Evolutionary conservation across 495 filamentous ascomycete genomes (phyloP).

Genomic region (Aspergillus hancockii): DNA sequence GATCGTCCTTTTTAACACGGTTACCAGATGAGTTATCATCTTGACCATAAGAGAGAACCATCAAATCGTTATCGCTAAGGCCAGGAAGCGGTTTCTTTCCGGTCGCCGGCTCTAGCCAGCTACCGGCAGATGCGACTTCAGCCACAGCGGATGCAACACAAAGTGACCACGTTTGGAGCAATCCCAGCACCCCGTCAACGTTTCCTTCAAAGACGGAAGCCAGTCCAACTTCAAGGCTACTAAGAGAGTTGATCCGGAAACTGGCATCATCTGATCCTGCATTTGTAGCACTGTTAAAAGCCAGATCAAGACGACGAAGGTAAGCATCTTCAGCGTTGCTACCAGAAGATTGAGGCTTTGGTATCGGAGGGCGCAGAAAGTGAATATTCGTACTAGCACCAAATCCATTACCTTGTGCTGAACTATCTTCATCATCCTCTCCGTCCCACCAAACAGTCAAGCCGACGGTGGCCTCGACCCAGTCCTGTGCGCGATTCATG

Average conservation of each 20-base stretch:
- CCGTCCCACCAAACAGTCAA: slow-evolving; percentile 90
- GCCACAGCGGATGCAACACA: slow-evolving; percentile 73
- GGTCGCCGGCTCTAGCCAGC: slow-evolving; percentile 60
- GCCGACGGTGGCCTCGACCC: slow-evolving; percentile 81
- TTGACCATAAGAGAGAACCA: slow-evolving; percentile 59
- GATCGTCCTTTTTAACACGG: slow-evolving; percentile 60
- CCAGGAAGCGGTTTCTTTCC: slow-evolving; percentile 34
- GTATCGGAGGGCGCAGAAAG: slow-evolving; percentile 28
- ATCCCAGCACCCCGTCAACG: slow-evolving; percentile 67
- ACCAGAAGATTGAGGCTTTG: slow-evolving; percentile 33
- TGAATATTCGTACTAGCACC: slow-evolving; percentile 27
- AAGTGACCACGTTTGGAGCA: slow-evolving; percentile 76
- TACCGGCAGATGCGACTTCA: slow-evolving; percentile 71
- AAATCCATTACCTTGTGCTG: slow-evolving; percentile 19
- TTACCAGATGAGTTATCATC: slow-evolving; percentile 19
- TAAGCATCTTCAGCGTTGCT: slow-evolving; percentile 52
- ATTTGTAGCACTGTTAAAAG: slow-evolving; percentile 51
- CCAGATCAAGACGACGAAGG: slow-evolving; percentile 49
- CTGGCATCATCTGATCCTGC: slow-evolving; percentile 42
- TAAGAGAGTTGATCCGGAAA: slow-evolving; percentile 71
- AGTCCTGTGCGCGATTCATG: slow-evolving; percentile 70
- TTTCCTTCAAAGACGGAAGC: slow-evolving; percentile 79
- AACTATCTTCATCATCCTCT: slow-evolving; percentile 51
- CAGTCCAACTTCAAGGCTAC: slow-evolving; percentile 73
- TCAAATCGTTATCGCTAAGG: slow-evolving; percentile 60